Conservation (phyloP, 768 basidiomycete species). For the Tubosaeta sp. region DNA sequence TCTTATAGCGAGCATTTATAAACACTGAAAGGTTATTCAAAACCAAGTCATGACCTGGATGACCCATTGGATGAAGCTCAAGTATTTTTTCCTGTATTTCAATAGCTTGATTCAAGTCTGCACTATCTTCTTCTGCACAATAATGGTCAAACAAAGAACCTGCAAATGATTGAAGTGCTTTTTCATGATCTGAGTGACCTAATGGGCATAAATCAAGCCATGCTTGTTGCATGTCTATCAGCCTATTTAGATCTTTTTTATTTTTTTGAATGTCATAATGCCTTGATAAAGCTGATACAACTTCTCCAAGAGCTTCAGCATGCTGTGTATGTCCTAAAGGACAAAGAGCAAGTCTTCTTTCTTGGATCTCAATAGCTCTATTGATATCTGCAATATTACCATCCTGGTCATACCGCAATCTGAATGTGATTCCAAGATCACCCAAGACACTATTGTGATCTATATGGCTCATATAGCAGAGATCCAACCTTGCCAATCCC, state of each 20-base stretch:
- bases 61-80: not conserved
- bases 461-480: not conserved
- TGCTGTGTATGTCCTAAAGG: not conserved
- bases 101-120: not conserved
- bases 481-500: not conserved
- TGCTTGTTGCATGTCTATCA: not conserved
- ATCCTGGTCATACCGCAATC: not conserved
- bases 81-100: not conserved
- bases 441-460: not conserved
- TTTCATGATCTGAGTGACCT: not conserved
- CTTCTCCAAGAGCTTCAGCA: not conserved
- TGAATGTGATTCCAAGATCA: not conserved
- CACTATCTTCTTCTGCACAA: too few species aligned
- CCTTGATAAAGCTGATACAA: not conserved
- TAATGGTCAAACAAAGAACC: not conserved
- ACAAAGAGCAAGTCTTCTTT: not conserved
- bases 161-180: not conserved
- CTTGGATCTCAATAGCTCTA: not conserved
- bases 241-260: not conserved
- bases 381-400: not conserved
- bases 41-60: not conserved
- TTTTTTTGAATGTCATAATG: not conserved
- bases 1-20: not conserved
- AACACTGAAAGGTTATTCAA: not conserved
- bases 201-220: not conserved